These are phyloP conservation scores for Diaporthe ampelina DNA, from an alignment of 2,329 filamentous ascomycete genomes.

Conservation along the genomic window DNA sequence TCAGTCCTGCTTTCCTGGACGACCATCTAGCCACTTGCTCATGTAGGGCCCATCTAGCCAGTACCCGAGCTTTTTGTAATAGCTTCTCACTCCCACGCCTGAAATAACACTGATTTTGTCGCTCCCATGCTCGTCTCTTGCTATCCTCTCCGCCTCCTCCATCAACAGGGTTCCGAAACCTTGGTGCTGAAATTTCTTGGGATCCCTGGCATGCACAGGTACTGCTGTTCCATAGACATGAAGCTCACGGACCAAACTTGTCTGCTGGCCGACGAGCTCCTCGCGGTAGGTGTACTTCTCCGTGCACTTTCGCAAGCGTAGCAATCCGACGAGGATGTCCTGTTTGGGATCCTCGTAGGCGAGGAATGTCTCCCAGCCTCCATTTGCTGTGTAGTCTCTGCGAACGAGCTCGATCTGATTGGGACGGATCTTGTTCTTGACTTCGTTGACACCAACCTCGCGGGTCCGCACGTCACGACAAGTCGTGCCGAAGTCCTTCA, in stretches of 20 bases:
- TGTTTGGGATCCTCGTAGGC: constrained; percentile 99
- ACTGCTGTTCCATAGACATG: constrained; percentile 98
- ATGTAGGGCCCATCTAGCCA: constrained; percentile 92
- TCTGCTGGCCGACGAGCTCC: constrained; percentile 88
- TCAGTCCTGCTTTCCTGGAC: constrained; percentile 47
- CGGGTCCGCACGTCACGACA: constrained; percentile 96
- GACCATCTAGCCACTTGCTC: constrained; percentile 74
- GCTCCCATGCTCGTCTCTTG: constrained; percentile 93
- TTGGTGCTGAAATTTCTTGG: constrained; percentile 98
- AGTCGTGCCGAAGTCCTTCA: constrained; percentile 99
- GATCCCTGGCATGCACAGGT: constrained; percentile 95
- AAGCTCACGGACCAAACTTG: constrained; percentile 91
- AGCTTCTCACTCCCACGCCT: constrained; percentile 95
- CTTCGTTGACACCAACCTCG: constrained; percentile 98
- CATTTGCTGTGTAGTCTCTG: constrained; percentile 94
- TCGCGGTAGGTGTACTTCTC: constrained; percentile 92
- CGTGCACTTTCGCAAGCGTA: constrained; percentile 91
- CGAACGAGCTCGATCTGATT: constrained; percentile 96
- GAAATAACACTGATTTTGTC: constrained; percentile 97
- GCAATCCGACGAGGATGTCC: constrained; percentile 92
- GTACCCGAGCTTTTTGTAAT: constrained; percentile 94
- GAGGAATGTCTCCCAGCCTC: constrained; percentile 98
- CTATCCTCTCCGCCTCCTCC: constrained; percentile 98
- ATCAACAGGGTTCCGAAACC: constrained; percentile 96
- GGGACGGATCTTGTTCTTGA: constrained; percentile 98